Conservation (phyloP, 2,329 filamentous ascomycete genomes). For the Verticillium klebahnii region DNA sequence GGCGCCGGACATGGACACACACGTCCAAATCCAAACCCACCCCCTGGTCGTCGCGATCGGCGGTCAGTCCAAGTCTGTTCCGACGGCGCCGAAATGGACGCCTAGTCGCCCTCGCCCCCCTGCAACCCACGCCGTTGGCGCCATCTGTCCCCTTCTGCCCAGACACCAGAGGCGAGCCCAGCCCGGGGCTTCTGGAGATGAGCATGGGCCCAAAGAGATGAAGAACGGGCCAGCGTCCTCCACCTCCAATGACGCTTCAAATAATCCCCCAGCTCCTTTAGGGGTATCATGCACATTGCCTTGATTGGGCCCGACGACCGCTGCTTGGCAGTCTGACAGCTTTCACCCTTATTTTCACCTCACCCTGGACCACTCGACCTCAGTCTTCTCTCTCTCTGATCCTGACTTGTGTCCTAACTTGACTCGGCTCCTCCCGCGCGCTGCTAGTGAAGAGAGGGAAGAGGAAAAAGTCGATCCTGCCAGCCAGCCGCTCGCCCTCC, state of each 20-base stretch:
- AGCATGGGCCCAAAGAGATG: neutral
- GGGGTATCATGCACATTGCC: neutral
- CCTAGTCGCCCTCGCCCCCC: neutral
- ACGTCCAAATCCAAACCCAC: neutral
- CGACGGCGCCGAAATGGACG: neutral
- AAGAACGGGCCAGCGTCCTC: neutral
- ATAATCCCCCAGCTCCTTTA: neutral
- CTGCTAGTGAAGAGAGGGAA: neutral
- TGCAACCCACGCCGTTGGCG: neutral
- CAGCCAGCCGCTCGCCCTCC: neutral
- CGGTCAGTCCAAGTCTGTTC: neutral
- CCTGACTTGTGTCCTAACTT: neutral
- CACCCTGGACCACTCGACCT: neutral
- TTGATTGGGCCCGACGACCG: neutral
- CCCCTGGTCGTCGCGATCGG: neutral
- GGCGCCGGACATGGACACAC: no score
- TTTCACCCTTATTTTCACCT: neutral
- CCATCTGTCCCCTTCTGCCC: neutral
- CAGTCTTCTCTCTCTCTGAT: neutral
- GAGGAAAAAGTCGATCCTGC: neutral
- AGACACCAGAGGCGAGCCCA: neutral
- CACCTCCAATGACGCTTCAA: neutral
- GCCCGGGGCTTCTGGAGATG: neutral
- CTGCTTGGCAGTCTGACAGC: neutral
- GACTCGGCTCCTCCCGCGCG: neutral